Conservation (phyloP, 2,329 filamentous ascomycete genomes). For the Huntiella omanensis region DNA sequence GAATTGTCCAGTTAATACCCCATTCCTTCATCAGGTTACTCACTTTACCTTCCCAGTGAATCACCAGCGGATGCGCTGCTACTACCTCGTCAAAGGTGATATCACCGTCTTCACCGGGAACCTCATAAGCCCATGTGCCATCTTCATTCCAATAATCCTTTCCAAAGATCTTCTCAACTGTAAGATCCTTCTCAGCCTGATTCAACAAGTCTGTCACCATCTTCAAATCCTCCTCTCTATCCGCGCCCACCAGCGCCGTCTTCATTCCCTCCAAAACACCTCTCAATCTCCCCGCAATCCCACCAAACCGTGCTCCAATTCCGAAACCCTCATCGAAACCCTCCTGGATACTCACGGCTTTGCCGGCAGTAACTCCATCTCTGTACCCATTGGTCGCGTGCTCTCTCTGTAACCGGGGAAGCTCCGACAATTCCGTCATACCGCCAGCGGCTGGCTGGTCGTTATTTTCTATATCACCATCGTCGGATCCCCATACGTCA, state of each 20-base stretch:
- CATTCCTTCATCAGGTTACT: constrained; percentile 6
- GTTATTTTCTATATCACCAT: not conserved
- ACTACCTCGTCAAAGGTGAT: constrained; percentile 44
- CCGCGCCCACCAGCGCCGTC: constrained; percentile 22
- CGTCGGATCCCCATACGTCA: not conserved
- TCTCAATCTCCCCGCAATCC: constrained; percentile 53
- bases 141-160: constrained; percentile 48
- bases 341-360: constrained; percentile 56
- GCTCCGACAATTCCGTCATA: constrained; percentile 35
- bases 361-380: constrained; percentile 63
- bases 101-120: constrained; percentile 19
- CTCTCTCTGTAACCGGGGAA: constrained; percentile 53
- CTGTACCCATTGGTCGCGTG: constrained; percentile 80
- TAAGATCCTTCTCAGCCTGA: constrained; percentile 39
- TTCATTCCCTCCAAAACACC: constrained; percentile 59
- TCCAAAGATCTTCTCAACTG: constrained; percentile 43
- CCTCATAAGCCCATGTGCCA: constrained; percentile 51
- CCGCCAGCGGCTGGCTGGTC: not conserved
- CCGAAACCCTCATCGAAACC: constrained; percentile 87
- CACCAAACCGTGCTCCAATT: constrained; percentile 63
- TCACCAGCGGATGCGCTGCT: constrained; percentile 45
- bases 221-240: constrained; percentile 13
- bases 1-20: constrained; percentile 9
- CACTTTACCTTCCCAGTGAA: constrained; percentile 27
- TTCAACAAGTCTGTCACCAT: constrained; percentile 20